Base-by-base conservation (phyloP, 2,329 filamentous ascomycete genomes). In the Bipolaris bicolor region DNA sequence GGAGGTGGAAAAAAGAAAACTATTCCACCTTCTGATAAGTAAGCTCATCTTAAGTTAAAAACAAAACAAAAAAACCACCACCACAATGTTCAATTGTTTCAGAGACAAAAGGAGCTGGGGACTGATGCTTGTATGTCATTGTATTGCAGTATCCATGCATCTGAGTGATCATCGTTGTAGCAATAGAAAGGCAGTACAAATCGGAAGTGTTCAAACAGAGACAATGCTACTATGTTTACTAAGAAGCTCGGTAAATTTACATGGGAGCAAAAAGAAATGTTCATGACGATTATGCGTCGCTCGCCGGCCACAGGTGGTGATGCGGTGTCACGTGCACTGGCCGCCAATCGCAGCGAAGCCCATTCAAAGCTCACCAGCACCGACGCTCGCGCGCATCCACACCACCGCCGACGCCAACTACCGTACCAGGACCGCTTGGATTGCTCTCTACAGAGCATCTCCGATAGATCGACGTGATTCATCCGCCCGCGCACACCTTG, bases 321-420 rank as follows among this genome's bases (percentile, higher is more conserved):
- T 54, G 41, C 33, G 16, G 40, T 20, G 47, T 61, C 61, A 63
- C 61, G 61, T 63, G 61, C 49, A 18, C 24, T 10, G 6, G 18
- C 24, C 43, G 52, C 66, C 57, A 57, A 41, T 48, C 49, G 54
- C 55, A 60, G 57, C 61, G 60, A 51, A 39, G 49, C 36, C 39
- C 29, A 54, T 57, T 45, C 45, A 34, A 60, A 58, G 60, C 58
- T 61, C 63, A 51, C 36, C 45, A 63, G 52, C 58, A 54, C 50
- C 45, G 48, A 44, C 45, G 31, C 49, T 37, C 37, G 39, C 52
- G 46, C 49, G 52, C 33, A 51, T 43, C 44, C 48, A 40, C 58
- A 55, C 54, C 48, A 39, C 50, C 49, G 37, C 55, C 43, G 53
- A 55, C 62, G 57, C 55, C 60, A 62, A 66, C 65, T 63, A 62